Conservation (phyloP, 768 basidiomycete species). For the Macrocybe gigantea region DNA sequence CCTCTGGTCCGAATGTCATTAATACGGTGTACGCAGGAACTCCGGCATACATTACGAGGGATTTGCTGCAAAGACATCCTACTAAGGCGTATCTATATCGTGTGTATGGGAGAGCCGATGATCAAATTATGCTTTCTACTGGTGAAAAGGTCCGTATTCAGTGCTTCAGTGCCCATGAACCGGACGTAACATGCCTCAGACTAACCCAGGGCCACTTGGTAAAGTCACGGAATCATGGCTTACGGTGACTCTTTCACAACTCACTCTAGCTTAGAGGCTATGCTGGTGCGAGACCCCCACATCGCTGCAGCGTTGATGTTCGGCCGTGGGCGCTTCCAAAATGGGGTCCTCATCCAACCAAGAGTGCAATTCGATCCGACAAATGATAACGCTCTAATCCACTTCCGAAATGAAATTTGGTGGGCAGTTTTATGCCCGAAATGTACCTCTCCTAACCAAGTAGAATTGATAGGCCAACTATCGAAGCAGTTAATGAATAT, state of each 20-base stretch:
- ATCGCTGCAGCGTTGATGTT: slow-evolving; percentile 29
- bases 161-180: background rate
- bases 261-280: slow-evolving; percentile 28
- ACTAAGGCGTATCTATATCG: slow-evolving; percentile 25
- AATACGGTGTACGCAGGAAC: slow-evolving; percentile 26
- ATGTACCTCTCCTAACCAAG: background rate
- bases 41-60: slow-evolving; percentile 31
- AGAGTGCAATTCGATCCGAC: slow-evolving; percentile 17
- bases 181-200: background rate
- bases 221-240: background rate
- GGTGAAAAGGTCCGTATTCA: slow-evolving; percentile 29
- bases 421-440: slow-evolving; percentile 1
- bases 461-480: slow-evolving; percentile 25
- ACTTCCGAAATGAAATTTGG: slow-evolving; percentile 21
- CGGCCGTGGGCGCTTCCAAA: slow-evolving; percentile 27
- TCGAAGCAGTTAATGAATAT: slow-evolving; percentile 32
- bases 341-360: slow-evolving; percentile 29
- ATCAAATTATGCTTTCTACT: slow-evolving; percentile 37
- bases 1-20: slow-evolving; percentile 6
- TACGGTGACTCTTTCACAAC: slow-evolving; percentile 12
- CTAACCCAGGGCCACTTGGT: slow-evolving; percentile 1
- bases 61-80: slow-evolving; percentile 36
- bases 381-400: slow-evolving; percentile 10
- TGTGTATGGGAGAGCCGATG: slow-evolving; percentile 29
- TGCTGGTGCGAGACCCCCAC: slow-evolving; percentile 23